Evolutionary conservation across 345 rosid genomes (phyloP).

Genomic region (Arabidopsis suecica): DNA sequence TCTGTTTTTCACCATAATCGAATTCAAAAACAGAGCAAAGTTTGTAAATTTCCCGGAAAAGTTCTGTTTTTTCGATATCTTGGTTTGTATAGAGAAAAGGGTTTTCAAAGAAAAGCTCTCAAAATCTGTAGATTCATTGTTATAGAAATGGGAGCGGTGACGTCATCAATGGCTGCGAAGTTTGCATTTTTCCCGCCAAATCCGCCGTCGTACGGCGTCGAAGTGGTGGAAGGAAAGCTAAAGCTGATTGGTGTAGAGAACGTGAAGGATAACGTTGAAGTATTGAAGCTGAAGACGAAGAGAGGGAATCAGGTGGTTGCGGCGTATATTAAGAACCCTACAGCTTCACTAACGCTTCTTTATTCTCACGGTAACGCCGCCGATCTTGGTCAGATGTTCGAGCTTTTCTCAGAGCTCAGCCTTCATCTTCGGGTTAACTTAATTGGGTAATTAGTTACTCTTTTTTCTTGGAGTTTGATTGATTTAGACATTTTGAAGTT

Average conservation of each 20-base stretch:
- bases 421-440: slow-evolving; percentile 82
- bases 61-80: background rate
- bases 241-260: slow-evolving; percentile 58
- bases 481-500: slow-evolving; percentile 12
- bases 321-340: slow-evolving; percentile 73
- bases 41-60: background rate
- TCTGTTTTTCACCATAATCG: background rate
- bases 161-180: slow-evolving; percentile 93
- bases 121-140: background rate
- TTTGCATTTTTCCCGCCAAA: slow-evolving; percentile 95
- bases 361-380: slow-evolving; percentile 98
- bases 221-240: slow-evolving; percentile 57
- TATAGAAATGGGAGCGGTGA: slow-evolving; percentile 71
- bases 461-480: background rate
- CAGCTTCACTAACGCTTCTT: slow-evolving; percentile 75
- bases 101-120: background rate
- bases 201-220: slow-evolving; percentile 81
- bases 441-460: slow-evolving; percentile 62
- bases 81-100: background rate
- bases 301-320: slow-evolving; percentile 86
- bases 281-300: slow-evolving; percentile 70
- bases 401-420: slow-evolving; percentile 76
- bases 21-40: slow-evolving; percentile 24
- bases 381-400: slow-evolving; percentile 92
- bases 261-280: slow-evolving; percentile 70